Conservation (phyloP, 352 stramenopile species). For the Phytopythium boreale region DNA sequence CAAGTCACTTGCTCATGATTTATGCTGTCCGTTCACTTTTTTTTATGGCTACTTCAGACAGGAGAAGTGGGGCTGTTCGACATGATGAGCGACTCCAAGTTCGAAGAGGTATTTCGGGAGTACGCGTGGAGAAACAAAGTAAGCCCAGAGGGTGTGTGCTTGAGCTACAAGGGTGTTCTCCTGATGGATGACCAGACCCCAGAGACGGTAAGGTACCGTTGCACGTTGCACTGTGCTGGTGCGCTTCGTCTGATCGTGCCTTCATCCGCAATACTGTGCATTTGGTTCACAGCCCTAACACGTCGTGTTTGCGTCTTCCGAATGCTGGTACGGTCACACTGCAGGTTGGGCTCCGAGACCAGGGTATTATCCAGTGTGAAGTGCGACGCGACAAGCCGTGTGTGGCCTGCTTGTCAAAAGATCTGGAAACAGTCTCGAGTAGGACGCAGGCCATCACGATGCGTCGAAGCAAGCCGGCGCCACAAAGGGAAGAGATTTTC, state of each 20-base stretch:
- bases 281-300: not conserved
- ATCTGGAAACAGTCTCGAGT: not conserved
- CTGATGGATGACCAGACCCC: not conserved
- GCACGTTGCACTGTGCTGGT: no score
- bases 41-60: not conserved
- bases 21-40: not conserved
- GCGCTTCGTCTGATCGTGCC: not conserved
- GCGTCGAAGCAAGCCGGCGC: not conserved
- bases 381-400: not conserved
- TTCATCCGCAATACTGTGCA: not conserved
- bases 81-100: not conserved
- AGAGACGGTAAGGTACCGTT: not conserved
- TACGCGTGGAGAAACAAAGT: not conserved
- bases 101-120: not conserved
- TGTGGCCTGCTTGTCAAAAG: not conserved
- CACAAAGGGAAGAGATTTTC: not conserved
- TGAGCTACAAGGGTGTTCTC: not conserved
- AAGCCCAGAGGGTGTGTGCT: not conserved
- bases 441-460: not conserved
- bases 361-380: not conserved
- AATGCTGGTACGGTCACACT: not conserved
- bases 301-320: not conserved
- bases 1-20: not conserved
- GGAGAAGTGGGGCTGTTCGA: not conserved
- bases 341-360: not conserved